Evolutionary conservation across 2,329 filamentous ascomycete species (phyloP).

Genomic region (Colletotrichum nymphaeae): DNA sequence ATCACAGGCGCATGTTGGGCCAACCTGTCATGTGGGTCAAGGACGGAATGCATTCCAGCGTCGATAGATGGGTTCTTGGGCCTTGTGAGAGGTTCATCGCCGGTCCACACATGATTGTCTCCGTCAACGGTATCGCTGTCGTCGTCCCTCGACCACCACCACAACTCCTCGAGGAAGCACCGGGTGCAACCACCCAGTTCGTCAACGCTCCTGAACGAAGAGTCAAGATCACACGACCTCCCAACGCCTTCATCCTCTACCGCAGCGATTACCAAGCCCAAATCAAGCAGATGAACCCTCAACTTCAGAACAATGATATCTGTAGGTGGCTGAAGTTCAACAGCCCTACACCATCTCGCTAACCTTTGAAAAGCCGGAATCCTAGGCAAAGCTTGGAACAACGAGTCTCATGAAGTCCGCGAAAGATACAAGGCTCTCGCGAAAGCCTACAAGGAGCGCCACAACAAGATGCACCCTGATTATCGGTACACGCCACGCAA

Average conservation of each 20-base stretch:
- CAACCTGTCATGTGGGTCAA: constrained; percentile 33
- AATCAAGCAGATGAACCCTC: constrained; percentile 39
- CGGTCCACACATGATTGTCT: constrained; percentile 29
- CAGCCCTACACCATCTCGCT: neutral
- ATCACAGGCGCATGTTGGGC: constrained; percentile 11
- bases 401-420: constrained; percentile 39
- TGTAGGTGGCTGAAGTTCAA: constrained; percentile 40
- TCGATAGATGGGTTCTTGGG: constrained; percentile 31
- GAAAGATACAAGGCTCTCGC: constrained; percentile 32
- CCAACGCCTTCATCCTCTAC: constrained; percentile 49
- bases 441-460: constrained; percentile 40
- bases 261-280: constrained; percentile 42
- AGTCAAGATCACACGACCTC: constrained; percentile 39
- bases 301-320: constrained; percentile 43
- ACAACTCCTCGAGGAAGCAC: constrained; percentile 12
- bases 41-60: constrained; percentile 20
- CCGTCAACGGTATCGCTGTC: constrained; percentile 23
- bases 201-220: constrained; percentile 14
- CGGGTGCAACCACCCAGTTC: neutral
- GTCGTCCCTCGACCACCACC: constrained; percentile 19
- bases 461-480: constrained; percentile 46
- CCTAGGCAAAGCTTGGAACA: constrained; percentile 43
- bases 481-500: constrained; percentile 54
- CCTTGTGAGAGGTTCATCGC: constrained; percentile 21
- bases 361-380: constrained; percentile 39